Percentiles rank a stretch among this genome's conserved stretches.
Evolutionary conservation across 2,329 filamentous ascomycete species (phyloP).

Genomic region (Penicillium sp.): DNA sequence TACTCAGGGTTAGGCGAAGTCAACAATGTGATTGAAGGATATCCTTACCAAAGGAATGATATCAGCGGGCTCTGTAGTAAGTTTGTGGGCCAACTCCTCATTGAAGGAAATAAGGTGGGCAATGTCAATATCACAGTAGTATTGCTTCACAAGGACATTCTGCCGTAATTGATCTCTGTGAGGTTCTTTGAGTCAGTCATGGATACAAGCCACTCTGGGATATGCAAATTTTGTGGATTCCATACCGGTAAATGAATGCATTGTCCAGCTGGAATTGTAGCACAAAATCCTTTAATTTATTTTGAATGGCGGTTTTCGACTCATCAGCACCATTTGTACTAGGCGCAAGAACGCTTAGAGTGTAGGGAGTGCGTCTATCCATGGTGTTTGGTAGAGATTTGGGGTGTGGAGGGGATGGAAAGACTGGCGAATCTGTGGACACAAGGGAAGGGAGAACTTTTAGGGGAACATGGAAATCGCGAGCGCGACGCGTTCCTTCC

Average conservation of each 20-base stretch:
- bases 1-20: conserved; percentile 39
- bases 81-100: conserved; percentile 86
- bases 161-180: conserved; percentile 88
- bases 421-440: conserved; percentile 6
- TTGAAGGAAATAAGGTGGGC: conserved; percentile 94
- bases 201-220: neutral
- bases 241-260: conserved; percentile 87
- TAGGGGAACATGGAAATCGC: conserved; percentile 5
- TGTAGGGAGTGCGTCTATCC: conserved; percentile 87
- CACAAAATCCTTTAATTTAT: conserved; percentile 84
- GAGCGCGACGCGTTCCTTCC: conserved; percentile 3
- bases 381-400: conserved; percentile 50
- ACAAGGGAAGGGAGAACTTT: conserved; percentile 27
- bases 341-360: conserved; percentile 75
- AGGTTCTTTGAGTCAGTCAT: conserved; percentile 1
- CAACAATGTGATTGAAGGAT: neutral
- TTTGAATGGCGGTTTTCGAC: conserved; percentile 70
- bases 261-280: conserved; percentile 93
- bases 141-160: conserved; percentile 91
- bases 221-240: conserved; percentile 5
- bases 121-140: conserved; percentile 94
- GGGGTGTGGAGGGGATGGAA: conserved; percentile 19
- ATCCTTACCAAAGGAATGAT: conserved; percentile 79
- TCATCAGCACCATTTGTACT: conserved; percentile 67
- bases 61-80: conserved; percentile 86